Conservation (phyloP, 2,329 filamentous ascomycete genomes). For the Sporothrix humicola region DNA sequence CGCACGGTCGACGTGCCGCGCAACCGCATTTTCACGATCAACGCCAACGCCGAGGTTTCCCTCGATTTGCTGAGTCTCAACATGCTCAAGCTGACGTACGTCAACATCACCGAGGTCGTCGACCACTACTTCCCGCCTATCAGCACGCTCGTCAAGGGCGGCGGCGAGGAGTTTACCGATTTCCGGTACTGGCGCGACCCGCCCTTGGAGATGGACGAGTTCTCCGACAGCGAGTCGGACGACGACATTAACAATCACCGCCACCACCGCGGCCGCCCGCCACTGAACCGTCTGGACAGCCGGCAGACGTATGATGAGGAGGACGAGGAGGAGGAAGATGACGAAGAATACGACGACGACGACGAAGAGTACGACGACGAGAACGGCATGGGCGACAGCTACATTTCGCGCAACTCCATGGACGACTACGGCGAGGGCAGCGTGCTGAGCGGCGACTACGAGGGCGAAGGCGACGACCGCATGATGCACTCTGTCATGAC, state of each 20-base stretch:
- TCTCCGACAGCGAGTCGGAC: conserved; percentile 79
- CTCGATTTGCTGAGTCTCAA: conserved; percentile 88
- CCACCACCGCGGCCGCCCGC: conserved; percentile 23
- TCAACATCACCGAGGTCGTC: conserved; percentile 94
- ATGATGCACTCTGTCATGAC: conserved; percentile 51
- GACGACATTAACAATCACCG: conserved; percentile 46
- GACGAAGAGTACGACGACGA: conserved; percentile 52
- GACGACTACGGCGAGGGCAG: conserved; percentile 52
- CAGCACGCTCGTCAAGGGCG: conserved; percentile 81
- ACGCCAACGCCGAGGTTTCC: conserved; percentile 94
- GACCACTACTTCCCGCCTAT: conserved; percentile 98
- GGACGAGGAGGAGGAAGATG: conserved; percentile 53
- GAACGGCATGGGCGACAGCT: conserved; percentile 54
- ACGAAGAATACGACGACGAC: conserved; percentile 46
- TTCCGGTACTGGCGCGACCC: conserved; percentile 95
- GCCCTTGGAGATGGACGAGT: conserved; percentile 84
- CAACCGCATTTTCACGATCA: conserved; percentile 94
- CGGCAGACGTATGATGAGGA: conserved; percentile 48
- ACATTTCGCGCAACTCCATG: conserved; percentile 48
- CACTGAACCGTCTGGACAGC: conserved; percentile 34
- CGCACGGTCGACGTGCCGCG: conserved; percentile 94
- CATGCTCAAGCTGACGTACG: conserved; percentile 95
- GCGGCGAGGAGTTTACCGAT: conserved; percentile 93
- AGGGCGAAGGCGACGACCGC: conserved; percentile 52
- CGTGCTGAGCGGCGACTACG: conserved; percentile 51